Evolutionary conservation across 805 yeast genomes (phyloP).

Genomic region (Zygosaccharomyces bailii): DNA sequence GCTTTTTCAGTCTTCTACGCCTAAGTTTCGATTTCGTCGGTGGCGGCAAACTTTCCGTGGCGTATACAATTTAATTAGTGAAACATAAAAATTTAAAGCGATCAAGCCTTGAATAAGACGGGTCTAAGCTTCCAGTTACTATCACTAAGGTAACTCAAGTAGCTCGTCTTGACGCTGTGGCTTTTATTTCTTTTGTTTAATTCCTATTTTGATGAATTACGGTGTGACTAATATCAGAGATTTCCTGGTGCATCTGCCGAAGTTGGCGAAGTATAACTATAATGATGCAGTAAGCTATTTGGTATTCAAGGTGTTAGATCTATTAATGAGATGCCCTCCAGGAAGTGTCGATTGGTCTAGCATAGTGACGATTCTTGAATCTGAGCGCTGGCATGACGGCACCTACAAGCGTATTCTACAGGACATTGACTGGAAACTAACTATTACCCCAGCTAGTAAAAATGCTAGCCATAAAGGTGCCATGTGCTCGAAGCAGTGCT

Average conservation of each 20-base stretch:
- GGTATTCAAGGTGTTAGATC: constrained; percentile 28
- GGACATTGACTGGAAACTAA: constrained; percentile 21
- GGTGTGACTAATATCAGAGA: constrained; percentile 22
- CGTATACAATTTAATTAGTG: constrained; percentile 5
- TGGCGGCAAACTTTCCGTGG: constrained; percentile 16
- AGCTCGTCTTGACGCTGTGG: not conserved
- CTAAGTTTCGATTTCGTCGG: constrained; percentile 8
- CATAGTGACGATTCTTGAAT: constrained; percentile 17
- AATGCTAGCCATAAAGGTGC: constrained; percentile 23
- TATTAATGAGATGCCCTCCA: constrained; percentile 16
- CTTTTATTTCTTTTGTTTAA: not conserved
- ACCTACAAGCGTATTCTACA: constrained; percentile 18
- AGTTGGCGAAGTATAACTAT: constrained; percentile 25
- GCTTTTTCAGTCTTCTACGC: no score
- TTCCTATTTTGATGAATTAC: constrained; percentile 1
- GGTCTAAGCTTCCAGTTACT: not conserved
- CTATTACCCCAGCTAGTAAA: not conserved
- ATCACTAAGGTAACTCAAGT: not conserved
- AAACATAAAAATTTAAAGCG: not conserved
- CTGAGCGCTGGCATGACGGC: constrained; percentile 24
- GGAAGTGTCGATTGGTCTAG: constrained; percentile 26
- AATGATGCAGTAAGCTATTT: constrained; percentile 26
- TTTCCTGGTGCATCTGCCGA: constrained; percentile 29
- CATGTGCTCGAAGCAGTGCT: constrained; percentile 29
- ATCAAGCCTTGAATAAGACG: constrained; percentile 1